Evolutionary conservation across 2,329 filamentous ascomycete species (phyloP), one percentile per base, ranked within the genome.

Genomic region (Ophiostoma ulmi): DNA sequence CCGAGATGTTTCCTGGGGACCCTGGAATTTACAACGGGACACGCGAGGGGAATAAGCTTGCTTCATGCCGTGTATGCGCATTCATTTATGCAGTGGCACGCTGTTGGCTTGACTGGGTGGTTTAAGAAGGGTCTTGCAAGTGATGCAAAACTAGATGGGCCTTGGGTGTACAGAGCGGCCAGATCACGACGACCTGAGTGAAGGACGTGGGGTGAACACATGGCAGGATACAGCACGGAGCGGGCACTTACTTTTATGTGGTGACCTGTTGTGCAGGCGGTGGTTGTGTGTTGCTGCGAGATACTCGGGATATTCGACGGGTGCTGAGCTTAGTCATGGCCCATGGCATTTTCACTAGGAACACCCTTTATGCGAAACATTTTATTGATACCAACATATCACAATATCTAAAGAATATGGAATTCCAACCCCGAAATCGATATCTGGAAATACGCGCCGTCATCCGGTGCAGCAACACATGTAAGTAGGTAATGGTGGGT

Each of bases 371-470:
- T 6, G 17, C 1, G 44, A 3, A 48, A 6, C 17, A n/a, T 48
- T 2, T n/a, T n/a, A 17, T 48, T 6, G 44, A 48, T 48, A 48
- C 44, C 6, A 1, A 17, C 5, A 48, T 4, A 20, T 31, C 31
- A 31, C 31, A 48, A 20, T 7, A 48, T 5, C 17, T 2, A 48
- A 6, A 48, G n/a, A 26, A 26, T 1, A 31, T 31, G 31, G 4
- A 31, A 2, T 31, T 31, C 3, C 31, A 31, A 31, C 31, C 8
- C n/a, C n/a, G 13, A 22, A 8, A 26, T 11, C n/a, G 13, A 58
- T 8, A 26, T 22, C n/a, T 63, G 58, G 26, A 39, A 66, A 66
- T 36, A 39, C 63, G 63, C 58, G 58, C 58, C 58, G 58, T 35
- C 22, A 63, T 26, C 58, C 58, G 52, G n/a, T 26, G 22, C 52